Percentiles rank a stretch among this genome's conserved stretches.
Conservation (phyloP, 257 asterid species). For the Salvia hispanica region DNA sequence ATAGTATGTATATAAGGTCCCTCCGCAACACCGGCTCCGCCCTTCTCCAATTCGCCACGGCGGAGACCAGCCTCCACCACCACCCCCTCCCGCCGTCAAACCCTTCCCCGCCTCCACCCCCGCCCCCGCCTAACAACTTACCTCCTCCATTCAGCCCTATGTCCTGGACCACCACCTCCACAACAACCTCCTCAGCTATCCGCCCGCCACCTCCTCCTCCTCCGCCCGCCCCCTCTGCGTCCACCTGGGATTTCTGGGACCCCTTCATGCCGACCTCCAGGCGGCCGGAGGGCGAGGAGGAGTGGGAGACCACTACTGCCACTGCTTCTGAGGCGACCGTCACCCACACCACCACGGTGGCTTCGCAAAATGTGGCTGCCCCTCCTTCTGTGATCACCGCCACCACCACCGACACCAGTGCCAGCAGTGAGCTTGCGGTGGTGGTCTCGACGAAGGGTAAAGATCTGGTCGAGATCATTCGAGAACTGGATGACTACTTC, state of each 20-base stretch:
- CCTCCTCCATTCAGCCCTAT: constrained; percentile 69
- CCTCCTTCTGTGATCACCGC: constrained; percentile 66
- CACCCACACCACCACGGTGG: constrained; percentile 45
- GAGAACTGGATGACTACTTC: constrained; percentile 86
- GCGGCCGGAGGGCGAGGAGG: constrained; percentile 68
- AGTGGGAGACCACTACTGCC: constrained; percentile 61
- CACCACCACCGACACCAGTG: constrained; percentile 45
- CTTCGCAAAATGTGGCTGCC: constrained; percentile 57
- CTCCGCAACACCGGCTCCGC: constrained; percentile 81
- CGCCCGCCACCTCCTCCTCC: constrained; percentile 87
- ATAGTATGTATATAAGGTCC: constrained; percentile 74
- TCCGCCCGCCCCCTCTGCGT: constrained; percentile 42
- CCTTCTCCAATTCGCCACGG: constrained; percentile 82
- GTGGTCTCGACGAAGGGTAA: constrained; percentile 79
- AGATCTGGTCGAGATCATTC: constrained; percentile 79
- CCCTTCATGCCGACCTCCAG: constrained; percentile 76
- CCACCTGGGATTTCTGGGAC: constrained; percentile 97
- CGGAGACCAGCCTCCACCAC: constrained; percentile 69
- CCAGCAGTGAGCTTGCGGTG: constrained; percentile 69
- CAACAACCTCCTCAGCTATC: constrained; percentile 53
- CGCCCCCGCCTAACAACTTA: constrained; percentile 41
- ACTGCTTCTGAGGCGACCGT: constrained; percentile 57
- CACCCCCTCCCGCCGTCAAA: constrained; percentile 37
- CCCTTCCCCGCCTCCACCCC: constrained; percentile 36
- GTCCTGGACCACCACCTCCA: constrained; percentile 60